Conservation (phyloP, 148 eudicot species). For the Bassia scoparia region DNA sequence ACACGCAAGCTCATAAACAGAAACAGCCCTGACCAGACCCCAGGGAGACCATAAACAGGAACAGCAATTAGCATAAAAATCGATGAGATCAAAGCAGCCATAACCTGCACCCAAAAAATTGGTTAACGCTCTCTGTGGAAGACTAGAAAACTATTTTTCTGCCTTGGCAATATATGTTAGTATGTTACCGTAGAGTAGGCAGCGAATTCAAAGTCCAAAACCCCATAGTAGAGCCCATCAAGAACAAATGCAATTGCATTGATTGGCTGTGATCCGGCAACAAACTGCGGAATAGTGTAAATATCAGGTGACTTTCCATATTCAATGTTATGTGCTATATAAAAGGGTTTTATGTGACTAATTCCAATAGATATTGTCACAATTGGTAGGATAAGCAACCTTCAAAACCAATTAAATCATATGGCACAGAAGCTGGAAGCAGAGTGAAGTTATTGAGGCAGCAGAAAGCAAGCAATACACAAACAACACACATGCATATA, state of each 20-base stretch:
- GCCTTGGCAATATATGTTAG: constrained; percentile 20
- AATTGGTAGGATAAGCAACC: not conserved
- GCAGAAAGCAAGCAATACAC: not conserved
- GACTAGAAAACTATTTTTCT: not conserved
- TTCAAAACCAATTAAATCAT: constrained; percentile 2
- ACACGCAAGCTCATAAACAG: constrained; percentile 90
- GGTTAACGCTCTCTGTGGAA: not conserved
- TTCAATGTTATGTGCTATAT: not conserved
- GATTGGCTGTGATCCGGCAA: constrained; percentile 88
- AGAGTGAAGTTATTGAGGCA: not conserved
- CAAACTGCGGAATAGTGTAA: constrained; percentile 51
- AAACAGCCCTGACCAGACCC: constrained; percentile 83
- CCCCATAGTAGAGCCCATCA: constrained; percentile 95
- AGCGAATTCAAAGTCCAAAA: constrained; percentile 86
- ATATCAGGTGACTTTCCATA: constrained; percentile 6
- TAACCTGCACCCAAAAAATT: constrained; percentile 39
- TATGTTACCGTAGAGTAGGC: constrained; percentile 77
- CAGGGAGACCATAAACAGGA: constrained; percentile 71
- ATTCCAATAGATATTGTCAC: not conserved
- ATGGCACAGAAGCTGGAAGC: not conserved
- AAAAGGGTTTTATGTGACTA: not conserved
- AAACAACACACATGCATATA: not conserved
- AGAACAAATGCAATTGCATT: constrained; percentile 93
- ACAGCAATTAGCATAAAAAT: constrained; percentile 54
- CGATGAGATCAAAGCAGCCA: constrained; percentile 60